phyloP scores from a whole-genome alignment of 805 yeast genomes.

The Teunomyces barrocoloradensis region DNA sequence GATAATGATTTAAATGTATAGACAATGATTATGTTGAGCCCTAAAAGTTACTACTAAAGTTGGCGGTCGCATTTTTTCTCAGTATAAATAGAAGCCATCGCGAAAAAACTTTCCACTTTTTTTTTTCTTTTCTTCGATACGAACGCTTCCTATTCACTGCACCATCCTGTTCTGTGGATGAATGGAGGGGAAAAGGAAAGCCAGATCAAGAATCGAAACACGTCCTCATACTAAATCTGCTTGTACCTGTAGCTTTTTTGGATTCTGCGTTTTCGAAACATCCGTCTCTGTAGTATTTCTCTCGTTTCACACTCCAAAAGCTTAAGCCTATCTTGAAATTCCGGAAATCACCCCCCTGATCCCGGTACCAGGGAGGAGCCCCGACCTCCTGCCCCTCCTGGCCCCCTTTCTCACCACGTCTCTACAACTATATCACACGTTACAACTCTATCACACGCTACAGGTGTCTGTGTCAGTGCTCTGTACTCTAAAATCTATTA shows the following conservation, averaged over 20 bases:
- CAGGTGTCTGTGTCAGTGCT: neutral
- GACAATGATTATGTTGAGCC: neutral
- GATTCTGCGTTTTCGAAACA: conserved; percentile 43
- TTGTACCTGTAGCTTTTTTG: conserved; percentile 19
- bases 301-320: neutral
- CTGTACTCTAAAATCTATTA: neutral
- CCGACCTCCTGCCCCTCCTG: too few species aligned
- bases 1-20: too few species aligned
- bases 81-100: neutral
- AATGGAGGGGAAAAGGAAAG: conserved; percentile 41
- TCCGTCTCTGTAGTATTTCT: neutral
- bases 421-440: too few species aligned
- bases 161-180: conserved; percentile 32
- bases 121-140: conserved; percentile 30
- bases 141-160: conserved; percentile 42
- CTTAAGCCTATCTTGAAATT: neutral
- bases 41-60: neutral
- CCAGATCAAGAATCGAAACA: conserved; percentile 27
- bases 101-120: conserved; percentile 3
- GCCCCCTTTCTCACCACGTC: too few species aligned
- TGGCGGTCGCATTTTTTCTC: neutral
- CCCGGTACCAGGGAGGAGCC: too few species aligned
- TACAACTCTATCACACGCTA: too few species aligned
- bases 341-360: too few species aligned
- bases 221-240: conserved; percentile 37